These are phyloP conservation scores for Naganishia albida DNA, from an alignment of 1,284 basidiomycete species.

Conservation along the genomic window DNA sequence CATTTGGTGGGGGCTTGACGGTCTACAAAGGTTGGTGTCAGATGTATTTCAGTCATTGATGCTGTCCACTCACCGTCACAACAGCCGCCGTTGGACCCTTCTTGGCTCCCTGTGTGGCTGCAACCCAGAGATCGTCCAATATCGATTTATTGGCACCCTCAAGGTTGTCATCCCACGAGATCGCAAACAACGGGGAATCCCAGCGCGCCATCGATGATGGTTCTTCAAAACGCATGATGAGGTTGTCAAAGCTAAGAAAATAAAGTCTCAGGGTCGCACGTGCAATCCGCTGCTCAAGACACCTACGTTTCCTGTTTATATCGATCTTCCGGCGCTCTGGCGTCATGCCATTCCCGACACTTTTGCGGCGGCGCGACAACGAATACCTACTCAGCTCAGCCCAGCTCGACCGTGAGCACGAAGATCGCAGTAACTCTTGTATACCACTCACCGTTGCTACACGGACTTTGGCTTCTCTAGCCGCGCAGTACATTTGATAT, in stretches of 20 bases:
- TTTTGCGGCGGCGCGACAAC: conserved; percentile 75
- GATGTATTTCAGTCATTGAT: neutral
- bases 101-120: conserved; percentile 72
- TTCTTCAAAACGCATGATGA: conserved; percentile 88
- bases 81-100: conserved; percentile 88
- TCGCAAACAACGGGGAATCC: conserved; percentile 91
- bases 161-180: conserved; percentile 72
- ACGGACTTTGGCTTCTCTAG: conserved; percentile 79
- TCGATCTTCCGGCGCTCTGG: conserved; percentile 56
- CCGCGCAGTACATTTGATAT: conserved; percentile 96
- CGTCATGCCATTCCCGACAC: conserved; percentile 74
- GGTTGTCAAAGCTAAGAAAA: conserved; percentile 66
- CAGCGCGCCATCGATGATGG: conserved; percentile 95
- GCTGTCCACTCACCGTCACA: conserved; percentile 66
- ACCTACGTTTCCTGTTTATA: conserved; percentile 77
- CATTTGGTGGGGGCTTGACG: conserved; percentile 75
- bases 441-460: conserved; percentile 72
- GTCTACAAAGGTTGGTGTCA: conserved; percentile 56
- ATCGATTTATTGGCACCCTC: conserved; percentile 76
- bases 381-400: conserved; percentile 5
- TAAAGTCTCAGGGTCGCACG: conserved; percentile 18
- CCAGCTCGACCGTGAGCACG: neutral
- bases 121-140: conserved; percentile 73
- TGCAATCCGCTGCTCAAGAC: conserved; percentile 9
- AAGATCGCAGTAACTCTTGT: neutral